A percentile compares a stretch with the other conserved stretches of the same genome.
These are phyloP conservation scores for Fusarium acutatum DNA, from an alignment of 2,329 filamentous ascomycete species.

Conservation along the genomic window DNA sequence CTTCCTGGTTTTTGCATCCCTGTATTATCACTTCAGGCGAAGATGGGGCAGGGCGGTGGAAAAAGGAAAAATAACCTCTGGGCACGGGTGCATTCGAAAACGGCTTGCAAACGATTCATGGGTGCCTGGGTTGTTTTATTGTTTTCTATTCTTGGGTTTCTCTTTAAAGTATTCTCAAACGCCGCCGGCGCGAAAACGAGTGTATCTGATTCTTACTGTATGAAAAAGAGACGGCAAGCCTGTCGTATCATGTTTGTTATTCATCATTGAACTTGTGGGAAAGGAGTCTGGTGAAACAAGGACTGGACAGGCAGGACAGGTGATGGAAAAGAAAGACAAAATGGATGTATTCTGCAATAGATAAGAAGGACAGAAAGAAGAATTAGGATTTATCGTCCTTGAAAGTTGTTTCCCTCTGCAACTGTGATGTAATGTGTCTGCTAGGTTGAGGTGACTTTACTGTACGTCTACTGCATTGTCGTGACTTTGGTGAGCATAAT, in stretches of 20 bases:
- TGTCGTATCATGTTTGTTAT: constrained; percentile 4
- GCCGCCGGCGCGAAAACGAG: constrained; percentile 3
- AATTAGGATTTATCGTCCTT: constrained; percentile 27
- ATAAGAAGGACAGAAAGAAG: constrained; percentile 29
- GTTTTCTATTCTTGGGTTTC: constrained; percentile 2
- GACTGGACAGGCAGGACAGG: constrained; percentile 4
- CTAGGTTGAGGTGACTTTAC: neutral
- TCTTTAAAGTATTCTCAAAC: constrained; percentile 24
- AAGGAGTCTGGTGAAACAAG: constrained; percentile 16
- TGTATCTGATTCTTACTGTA: constrained; percentile 29
- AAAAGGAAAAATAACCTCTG: constrained; percentile 21
- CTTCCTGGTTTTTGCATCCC: constrained; percentile 8
- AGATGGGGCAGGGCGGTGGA: constrained; percentile 14
- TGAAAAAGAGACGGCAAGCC: constrained; percentile 15
- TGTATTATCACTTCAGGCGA: constrained; percentile 11
- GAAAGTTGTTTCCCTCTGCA: neutral
- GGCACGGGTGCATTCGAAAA: constrained; percentile 24
- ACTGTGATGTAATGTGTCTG: neutral
- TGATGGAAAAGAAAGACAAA: constrained; percentile 31
- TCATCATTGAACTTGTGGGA: constrained; percentile 21
- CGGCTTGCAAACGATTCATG: constrained; percentile 11
- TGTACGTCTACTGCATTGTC: neutral
- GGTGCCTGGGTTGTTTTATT: neutral
- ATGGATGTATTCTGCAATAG: constrained; percentile 28
- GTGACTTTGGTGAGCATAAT: neutral